Base-by-base conservation (phyloP, 345 rosid genomes). In the Theobroma cacao region DNA sequence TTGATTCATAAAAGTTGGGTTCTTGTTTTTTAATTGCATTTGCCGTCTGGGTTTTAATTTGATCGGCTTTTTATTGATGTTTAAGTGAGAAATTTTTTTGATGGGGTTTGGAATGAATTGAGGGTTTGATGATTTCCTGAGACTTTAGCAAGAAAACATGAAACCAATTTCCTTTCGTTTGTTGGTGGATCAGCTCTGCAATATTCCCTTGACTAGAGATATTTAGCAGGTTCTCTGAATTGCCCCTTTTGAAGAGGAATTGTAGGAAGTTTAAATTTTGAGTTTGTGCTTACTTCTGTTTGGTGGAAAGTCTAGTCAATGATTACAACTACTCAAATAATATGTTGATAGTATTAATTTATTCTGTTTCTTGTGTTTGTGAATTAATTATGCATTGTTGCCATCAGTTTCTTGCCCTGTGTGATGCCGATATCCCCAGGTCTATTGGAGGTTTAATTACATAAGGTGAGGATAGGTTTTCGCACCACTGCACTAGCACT, bases 21-120 rank as follows among this genome's bases (percentile, higher is more conserved):
- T 7, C 28, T 59, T 81, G 53, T 2, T 41, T n/a, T 53, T 76
- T 34, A 14, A 33, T 66, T 59, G 31, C 40, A 7, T 77, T 26
- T 55, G 10, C 20, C 52, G 24, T 50, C 47, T 69, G 68, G 61
- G 65, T 76, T 76, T 76, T 64, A 8, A 33, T 72, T 72, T 52
- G 18, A 72, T 52, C 13, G 22, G 24, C 30, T 4, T 12, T 31
- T 50, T 71, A 48, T 30, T 71, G 60, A 18, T 71, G 58, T 41
- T 24, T 67, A 5, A 5, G 11, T 26, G 56, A 18, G 22, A 43
- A 17, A 3, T 59, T 40, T 74, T 31, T 7, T 45, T 45, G 59
- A 41, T 41, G 45, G 62, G 75, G 31, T 60, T 59, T 60, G 30
- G 70, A 61, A 26, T n/a, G 45, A 30, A 11, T 47, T 6, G 36